Evolutionary conservation across 1,139 yeast genomes (phyloP).

Genomic region (Yamadazyma pseudoaaseri): DNA sequence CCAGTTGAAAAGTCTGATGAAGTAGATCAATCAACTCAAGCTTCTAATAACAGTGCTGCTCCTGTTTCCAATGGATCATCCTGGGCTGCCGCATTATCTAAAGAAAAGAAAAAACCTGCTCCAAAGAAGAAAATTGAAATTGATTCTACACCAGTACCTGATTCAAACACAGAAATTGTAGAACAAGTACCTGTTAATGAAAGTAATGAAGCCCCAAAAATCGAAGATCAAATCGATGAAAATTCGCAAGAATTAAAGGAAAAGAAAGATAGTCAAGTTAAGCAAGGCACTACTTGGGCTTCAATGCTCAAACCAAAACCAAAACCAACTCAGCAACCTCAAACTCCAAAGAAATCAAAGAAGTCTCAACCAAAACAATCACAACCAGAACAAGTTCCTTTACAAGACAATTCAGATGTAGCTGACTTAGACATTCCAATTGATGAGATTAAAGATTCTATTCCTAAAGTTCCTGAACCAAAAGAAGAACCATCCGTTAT

Average conservation of each 20-base stretch:
- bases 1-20: constrained; percentile 8
- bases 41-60: constrained; percentile 16
- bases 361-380: constrained; percentile 9
- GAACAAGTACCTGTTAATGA: constrained; percentile 23
- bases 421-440: constrained; percentile 13
- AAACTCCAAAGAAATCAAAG: constrained; percentile 15
- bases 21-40: constrained; percentile 9
- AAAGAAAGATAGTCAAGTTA: constrained; percentile 4
- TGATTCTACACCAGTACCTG: constrained; percentile 11
- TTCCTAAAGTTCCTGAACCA: constrained; percentile 19
- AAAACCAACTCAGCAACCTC: constrained; percentile 23
- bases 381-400: constrained; percentile 9
- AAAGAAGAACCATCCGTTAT: constrained; percentile 48
- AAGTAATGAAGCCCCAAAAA: constrained; percentile 25
- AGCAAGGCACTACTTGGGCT: constrained; percentile 46
- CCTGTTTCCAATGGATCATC: constrained; percentile 26
- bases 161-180: constrained; percentile 3
- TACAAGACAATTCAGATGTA: constrained; percentile 12
- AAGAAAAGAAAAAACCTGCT: constrained; percentile 31
- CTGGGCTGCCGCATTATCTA: constrained; percentile 54
- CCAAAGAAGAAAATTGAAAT: constrained; percentile 17
- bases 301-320: constrained; percentile 59
- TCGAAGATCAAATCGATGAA: neutral
- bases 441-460: constrained; percentile 16
- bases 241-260: neutral